These are phyloP conservation scores for Westerdykella aurantiaca DNA, from an alignment of 2,329 filamentous ascomycete species.

Conservation along the genomic window DNA sequence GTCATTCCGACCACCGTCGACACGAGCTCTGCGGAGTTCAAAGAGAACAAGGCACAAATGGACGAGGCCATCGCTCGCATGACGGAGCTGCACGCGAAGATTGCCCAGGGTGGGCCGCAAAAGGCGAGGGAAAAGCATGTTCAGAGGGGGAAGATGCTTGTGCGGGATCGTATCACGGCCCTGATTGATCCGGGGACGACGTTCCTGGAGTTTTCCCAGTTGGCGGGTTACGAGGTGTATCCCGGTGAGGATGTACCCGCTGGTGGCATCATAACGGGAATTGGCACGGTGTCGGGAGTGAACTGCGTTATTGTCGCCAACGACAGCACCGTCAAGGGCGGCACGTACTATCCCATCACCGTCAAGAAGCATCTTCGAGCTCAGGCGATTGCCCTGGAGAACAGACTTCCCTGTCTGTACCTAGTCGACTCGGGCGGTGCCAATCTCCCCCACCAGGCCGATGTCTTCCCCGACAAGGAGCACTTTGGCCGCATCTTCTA, in stretches of 20 bases:
- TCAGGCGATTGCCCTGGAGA: slow-evolving; percentile 85
- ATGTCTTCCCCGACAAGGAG: slow-evolving; percentile 91
- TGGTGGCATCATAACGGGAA: slow-evolving; percentile 86
- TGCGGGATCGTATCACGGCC: slow-evolving; percentile 79
- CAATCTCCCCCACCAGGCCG: slow-evolving; percentile 88
- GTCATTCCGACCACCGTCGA: slow-evolving; percentile 72
- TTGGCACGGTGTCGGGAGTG: slow-evolving; percentile 85
- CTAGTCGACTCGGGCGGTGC: slow-evolving; percentile 93
- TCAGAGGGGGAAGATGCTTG: slow-evolving; percentile 86
- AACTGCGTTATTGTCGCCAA: slow-evolving; percentile 92
- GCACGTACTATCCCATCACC: slow-evolving; percentile 94
- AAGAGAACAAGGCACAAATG: slow-evolving; percentile 76
- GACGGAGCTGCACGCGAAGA: slow-evolving; percentile 62
- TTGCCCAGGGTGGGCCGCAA: slow-evolving; percentile 69
- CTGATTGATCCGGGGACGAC: slow-evolving; percentile 83
- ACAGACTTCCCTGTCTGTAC: slow-evolving; percentile 79
- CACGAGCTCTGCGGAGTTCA: slow-evolving; percentile 68
- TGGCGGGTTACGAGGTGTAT: slow-evolving; percentile 83
- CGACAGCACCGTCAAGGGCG: slow-evolving; percentile 94
- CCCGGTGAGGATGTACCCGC: slow-evolving; percentile 80
- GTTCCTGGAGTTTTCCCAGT: slow-evolving; percentile 88
- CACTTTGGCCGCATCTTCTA: slow-evolving; percentile 98
- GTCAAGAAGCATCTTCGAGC: slow-evolving; percentile 96
- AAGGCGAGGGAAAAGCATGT: slow-evolving; percentile 86
- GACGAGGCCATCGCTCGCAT: slow-evolving; percentile 63